phyloP scores from a whole-genome alignment of 2,329 filamentous ascomycete species.

The Stylonectria norvegica region DNA sequence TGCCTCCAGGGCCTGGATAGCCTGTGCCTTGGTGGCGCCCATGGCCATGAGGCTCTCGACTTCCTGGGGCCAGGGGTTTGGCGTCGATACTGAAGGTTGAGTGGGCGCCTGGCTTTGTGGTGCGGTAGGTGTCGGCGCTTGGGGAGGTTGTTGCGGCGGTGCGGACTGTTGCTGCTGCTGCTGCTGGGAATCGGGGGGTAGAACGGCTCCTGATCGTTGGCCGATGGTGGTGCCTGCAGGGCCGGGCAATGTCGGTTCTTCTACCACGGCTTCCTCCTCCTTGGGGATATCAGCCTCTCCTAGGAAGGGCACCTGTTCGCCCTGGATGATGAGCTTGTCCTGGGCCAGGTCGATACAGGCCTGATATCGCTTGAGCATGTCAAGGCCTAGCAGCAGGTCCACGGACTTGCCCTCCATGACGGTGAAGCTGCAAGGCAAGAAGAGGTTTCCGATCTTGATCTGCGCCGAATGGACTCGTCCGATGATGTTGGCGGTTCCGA shows the following conservation, averaged over 20 bases:
- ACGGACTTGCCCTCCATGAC: slow-evolving; percentile 99
- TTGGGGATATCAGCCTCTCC: slow-evolving; percentile 94
- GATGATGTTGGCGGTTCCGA: slow-evolving; percentile 91
- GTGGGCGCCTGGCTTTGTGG: slow-evolving; percentile 26
- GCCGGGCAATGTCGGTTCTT: slow-evolving; percentile 81
- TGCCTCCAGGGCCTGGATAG: slow-evolving; percentile 75
- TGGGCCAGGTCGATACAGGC: slow-evolving; percentile 84
- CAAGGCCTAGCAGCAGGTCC: slow-evolving; percentile 85
- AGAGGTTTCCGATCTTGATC: slow-evolving; percentile 85
- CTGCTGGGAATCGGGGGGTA: slow-evolving; percentile 25
- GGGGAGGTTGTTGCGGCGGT: slow-evolving; percentile 22
- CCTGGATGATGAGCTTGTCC: slow-evolving; percentile 83
- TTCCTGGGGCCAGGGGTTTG: slow-evolving; percentile 55
- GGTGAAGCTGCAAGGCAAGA: slow-evolving; percentile 91
- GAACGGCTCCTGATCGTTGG: slow-evolving; percentile 74
- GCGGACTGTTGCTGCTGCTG: slow-evolving; percentile 23
- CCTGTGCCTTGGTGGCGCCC: slow-evolving; percentile 73
- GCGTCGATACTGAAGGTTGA: slow-evolving; percentile 11
- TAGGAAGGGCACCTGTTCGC: slow-evolving; percentile 83
- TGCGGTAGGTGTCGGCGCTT: slow-evolving; percentile 26
- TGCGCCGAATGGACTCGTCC: slow-evolving; percentile 93
- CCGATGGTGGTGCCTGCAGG: slow-evolving; percentile 89
- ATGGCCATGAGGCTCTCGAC: slow-evolving; percentile 74
- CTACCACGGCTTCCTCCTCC: slow-evolving; percentile 64
- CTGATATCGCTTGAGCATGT: slow-evolving; percentile 96